phyloP scores from a whole-genome alignment of 2,329 filamentous ascomycete genomes.

The Fusarium dimerum region DNA sequence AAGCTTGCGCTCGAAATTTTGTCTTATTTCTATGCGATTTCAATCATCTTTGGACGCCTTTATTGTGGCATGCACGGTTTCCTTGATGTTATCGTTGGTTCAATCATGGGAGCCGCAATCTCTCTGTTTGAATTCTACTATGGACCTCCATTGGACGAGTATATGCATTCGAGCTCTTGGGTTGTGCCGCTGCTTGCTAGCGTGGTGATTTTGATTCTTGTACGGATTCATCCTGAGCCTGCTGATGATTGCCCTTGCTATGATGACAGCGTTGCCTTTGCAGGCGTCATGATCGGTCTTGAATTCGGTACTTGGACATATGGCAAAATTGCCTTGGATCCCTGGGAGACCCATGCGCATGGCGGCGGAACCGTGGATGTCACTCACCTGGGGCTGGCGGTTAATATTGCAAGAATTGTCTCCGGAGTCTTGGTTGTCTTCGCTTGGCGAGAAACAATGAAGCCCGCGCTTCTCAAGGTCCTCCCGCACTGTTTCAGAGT shows the following conservation, averaged over 20 bases:
- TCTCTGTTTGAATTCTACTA: constrained; percentile 61
- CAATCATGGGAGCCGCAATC: constrained; percentile 69
- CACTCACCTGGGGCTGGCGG: constrained; percentile 63
- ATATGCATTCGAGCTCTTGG: constrained; percentile 66
- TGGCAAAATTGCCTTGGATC: constrained; percentile 51
- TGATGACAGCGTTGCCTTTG: constrained; percentile 92
- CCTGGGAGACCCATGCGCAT: constrained; percentile 46
- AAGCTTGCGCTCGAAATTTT: constrained; percentile 65
- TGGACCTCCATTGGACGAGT: constrained; percentile 65
- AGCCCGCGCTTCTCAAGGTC: constrained; percentile 74
- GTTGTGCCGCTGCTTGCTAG: constrained; percentile 64
- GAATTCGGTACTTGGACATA: constrained; percentile 86
- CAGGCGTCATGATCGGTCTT: constrained; percentile 83
- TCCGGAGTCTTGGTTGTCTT: constrained; percentile 84
- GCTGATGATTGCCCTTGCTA: constrained; percentile 97
- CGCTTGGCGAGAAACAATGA: constrained; percentile 86
- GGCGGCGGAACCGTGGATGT: constrained; percentile 63
- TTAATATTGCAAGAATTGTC: constrained; percentile 67
- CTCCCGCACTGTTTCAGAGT: constrained; percentile 87
- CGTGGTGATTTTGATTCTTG: constrained; percentile 69
- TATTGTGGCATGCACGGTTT: constrained; percentile 99
- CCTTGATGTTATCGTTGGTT: constrained; percentile 83
- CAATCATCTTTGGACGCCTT: constrained; percentile 86
- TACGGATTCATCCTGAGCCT: constrained; percentile 91
- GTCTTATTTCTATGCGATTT: constrained; percentile 82